Conservation (phyloP, 305 asterid genomes). For the Vinca major region DNA sequence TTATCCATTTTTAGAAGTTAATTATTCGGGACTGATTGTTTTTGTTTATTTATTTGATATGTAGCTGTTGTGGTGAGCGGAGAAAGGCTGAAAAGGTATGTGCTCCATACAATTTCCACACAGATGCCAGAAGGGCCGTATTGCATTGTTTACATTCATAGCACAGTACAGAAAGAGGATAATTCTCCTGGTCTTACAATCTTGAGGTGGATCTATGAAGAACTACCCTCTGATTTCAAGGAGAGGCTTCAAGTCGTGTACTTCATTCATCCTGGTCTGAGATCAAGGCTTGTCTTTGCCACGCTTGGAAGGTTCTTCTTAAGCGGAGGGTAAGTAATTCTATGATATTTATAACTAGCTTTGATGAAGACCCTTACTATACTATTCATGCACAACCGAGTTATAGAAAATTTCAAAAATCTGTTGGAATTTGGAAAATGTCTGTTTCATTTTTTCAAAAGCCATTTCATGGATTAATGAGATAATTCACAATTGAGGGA, state of each 20-base stretch:
- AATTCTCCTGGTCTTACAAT: slow-evolving; percentile 83
- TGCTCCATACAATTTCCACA: slow-evolving; percentile 47
- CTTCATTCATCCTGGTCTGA: slow-evolving; percentile 86
- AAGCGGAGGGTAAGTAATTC: slow-evolving; percentile 73
- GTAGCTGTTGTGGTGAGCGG: slow-evolving; percentile 64
- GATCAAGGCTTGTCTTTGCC: slow-evolving; percentile 79
- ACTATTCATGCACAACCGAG: neutral
- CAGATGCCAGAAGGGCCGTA: slow-evolving; percentile 73
- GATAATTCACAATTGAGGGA: neutral
- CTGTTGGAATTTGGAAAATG: neutral
- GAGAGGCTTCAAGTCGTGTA: slow-evolving; percentile 76
- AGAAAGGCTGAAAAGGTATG: slow-evolving; percentile 72
- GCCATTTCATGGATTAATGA: neutral
- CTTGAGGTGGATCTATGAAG: slow-evolving; percentile 93
- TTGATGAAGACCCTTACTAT: neutral
- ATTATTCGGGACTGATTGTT: neutral
- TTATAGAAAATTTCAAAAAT: slow-evolving; percentile 1
- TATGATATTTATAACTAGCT: slow-evolving; percentile 1
- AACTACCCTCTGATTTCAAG: slow-evolving; percentile 62
- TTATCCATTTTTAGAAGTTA: neutral
- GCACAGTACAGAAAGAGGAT: slow-evolving; percentile 64
- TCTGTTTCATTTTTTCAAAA: neutral
- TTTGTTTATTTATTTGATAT: slow-evolving; percentile 6
- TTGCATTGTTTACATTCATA: slow-evolving; percentile 80
- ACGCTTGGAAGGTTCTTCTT: slow-evolving; percentile 79